Evolutionary conservation across 1,139 yeast genomes (phyloP).

Genomic region (Yamadazyma triangularis): DNA sequence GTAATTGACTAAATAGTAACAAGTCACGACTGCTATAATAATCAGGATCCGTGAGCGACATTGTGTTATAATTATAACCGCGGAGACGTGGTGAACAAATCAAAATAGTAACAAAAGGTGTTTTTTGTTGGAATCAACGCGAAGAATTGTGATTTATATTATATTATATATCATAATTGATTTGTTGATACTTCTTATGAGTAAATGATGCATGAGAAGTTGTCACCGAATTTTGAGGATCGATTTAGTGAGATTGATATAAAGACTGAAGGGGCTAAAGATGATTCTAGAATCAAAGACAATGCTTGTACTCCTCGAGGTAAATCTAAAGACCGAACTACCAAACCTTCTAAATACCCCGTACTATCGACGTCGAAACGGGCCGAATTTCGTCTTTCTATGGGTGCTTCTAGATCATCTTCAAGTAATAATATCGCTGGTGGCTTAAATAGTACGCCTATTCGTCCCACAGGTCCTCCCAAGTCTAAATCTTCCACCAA

Average conservation of each 20-base stretch:
- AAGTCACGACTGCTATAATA: slow-evolving; percentile 16
- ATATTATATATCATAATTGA: too few species aligned
- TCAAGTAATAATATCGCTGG: slow-evolving; percentile 6
- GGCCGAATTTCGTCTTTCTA: slow-evolving; percentile 9
- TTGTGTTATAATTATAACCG: too few species aligned
- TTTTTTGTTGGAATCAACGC: too few species aligned
- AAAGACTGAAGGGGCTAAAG: slow-evolving; percentile 2
- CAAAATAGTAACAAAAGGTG: too few species aligned
- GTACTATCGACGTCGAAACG: slow-evolving; percentile 12
- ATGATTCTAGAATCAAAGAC: neutral
- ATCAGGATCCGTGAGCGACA: slow-evolving; percentile 8
- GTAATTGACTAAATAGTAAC: slow-evolving; percentile 20
- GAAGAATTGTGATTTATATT: too few species aligned
- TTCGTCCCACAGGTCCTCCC: neutral
- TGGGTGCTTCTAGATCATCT: slow-evolving; percentile 6
- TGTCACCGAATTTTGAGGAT: slow-evolving; percentile 12
- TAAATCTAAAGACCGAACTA: slow-evolving; percentile 1
- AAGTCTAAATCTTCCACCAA: neutral
- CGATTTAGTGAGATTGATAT: slow-evolving; percentile 11
- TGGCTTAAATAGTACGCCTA: slow-evolving; percentile 1
- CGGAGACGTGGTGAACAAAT: too few species aligned
- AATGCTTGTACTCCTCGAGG: neutral
- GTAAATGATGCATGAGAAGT: slow-evolving; percentile 2
- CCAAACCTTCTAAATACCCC: slow-evolving; percentile 10
- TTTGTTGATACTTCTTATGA: too few species aligned